Conservation (phyloP, 2,329 filamentous ascomycete species). For the Diaporthe amygdali region DNA sequence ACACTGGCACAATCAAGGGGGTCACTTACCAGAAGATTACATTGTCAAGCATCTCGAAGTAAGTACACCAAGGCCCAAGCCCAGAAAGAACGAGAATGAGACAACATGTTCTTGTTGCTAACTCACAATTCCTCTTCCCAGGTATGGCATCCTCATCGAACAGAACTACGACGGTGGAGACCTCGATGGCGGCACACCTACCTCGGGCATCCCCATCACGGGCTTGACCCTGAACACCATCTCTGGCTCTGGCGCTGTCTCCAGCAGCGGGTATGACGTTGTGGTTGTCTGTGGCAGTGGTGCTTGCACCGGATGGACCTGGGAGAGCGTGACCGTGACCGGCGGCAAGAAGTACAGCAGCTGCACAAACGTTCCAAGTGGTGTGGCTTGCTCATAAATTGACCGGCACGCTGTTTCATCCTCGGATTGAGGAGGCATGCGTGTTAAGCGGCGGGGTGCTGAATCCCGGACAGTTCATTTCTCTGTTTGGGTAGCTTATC, state of each 20-base stretch:
- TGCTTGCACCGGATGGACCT: conserved; percentile 25
- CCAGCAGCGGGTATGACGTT: conserved; percentile 22
- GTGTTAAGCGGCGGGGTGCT: no score
- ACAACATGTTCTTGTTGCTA: background rate
- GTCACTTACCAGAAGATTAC: conserved; percentile 24
- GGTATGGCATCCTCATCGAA: conserved; percentile 27
- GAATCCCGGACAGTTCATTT: no score
- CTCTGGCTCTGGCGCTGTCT: conserved; percentile 17
- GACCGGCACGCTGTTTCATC: no score
- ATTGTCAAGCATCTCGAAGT: conserved; percentile 22
- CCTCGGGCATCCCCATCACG: conserved; percentile 24
- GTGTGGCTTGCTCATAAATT: conserved; percentile 7
- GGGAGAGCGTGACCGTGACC: conserved; percentile 18
- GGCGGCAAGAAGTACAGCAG: conserved; percentile 20
- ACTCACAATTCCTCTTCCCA: background rate
- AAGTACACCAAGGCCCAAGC: background rate
- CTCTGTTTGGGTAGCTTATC: no score
- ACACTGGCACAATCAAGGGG: conserved; percentile 22
- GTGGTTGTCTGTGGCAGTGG: conserved; percentile 20
- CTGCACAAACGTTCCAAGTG: conserved; percentile 20
- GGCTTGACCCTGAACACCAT: conserved; percentile 18
- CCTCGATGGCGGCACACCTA: conserved; percentile 20
- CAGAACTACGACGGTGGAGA: conserved; percentile 26
- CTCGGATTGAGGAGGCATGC: no score
- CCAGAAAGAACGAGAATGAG: no score